A percentile compares a stretch with the other conserved stretches of the same genome.
Evolutionary conservation across 148 eudicot genomes (phyloP).

Genomic region (Rhododendron molle): DNA sequence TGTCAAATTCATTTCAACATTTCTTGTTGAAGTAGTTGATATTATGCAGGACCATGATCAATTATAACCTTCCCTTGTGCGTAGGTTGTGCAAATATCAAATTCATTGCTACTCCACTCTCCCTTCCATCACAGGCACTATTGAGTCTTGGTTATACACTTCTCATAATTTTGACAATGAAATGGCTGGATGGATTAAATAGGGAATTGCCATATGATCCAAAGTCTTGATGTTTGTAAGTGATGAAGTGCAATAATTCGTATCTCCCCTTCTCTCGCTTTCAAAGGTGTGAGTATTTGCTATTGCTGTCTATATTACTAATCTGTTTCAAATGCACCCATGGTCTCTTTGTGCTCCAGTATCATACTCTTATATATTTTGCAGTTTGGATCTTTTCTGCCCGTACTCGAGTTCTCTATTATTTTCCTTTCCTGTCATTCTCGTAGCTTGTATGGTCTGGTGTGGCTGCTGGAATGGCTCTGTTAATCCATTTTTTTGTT

Average conservation of each 20-base stretch:
- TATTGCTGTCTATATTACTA: not conserved
- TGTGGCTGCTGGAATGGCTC: conserved; percentile 3
- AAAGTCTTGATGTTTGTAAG: not conserved
- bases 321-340: not conserved
- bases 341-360: not conserved
- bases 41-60: not conserved
- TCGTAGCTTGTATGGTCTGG: not conserved
- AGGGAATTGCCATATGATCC: not conserved
- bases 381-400: not conserved
- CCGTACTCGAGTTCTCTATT: not conserved
- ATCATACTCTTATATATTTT: not conserved
- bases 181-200: not conserved
- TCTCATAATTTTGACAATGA: not conserved
- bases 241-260: not conserved
- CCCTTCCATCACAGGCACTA: not conserved
- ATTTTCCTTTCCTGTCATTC: not conserved
- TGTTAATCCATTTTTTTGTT: not conserved
- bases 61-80: not conserved
- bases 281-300: not conserved
- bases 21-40: not conserved
- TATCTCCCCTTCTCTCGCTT: not conserved
- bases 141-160: not conserved
- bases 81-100: not conserved
- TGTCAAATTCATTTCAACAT: not conserved
- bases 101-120: not conserved